Evolutionary conservation across 805 yeast species (phyloP), one percentile per base, ranked within the genome.

Genomic region (Barnettozyma wickerhamii): DNA sequence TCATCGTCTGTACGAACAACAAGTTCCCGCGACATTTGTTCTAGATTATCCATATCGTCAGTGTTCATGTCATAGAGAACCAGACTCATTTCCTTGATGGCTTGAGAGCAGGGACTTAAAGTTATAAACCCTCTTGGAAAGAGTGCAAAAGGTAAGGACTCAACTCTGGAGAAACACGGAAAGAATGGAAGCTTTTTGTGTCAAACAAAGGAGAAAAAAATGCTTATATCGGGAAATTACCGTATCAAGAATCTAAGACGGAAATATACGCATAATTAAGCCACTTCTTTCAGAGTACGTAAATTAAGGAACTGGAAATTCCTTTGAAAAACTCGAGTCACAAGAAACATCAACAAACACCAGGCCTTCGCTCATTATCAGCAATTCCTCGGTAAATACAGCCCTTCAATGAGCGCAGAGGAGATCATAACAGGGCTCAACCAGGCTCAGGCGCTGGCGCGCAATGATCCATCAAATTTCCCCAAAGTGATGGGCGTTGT

Each of bases 381-480:
- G n/a, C 23, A 14, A 14, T 19, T 19, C 6, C 19, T 12, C n/a
- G n/a, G n/a, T n/a, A n/a, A n/a, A n/a, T n/a, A n/a, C n/a, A 26
- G 15, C 14, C 24, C 14, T 7, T n/a, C 14, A 19, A 45, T 46
- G 49, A 40, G 41, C 17, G 30, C 47, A 9, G 38, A 46, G 15
- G 39, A 33, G 26, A 33, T 41, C 19, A 19, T 45, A 7, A 34
- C 38, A 20, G 47, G 43, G 10, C 38, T 44, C 2, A 30, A 31
- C 3, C 57, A 54, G 45, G 55, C 56, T 2, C 45, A 51, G 3
- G 33, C 29, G 7, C 37, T 46, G 34, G 45, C 35, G 1, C 37
- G 27, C 7, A 7, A 38, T 10, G 46, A 47, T 24, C 56, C 59
- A 2, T 24, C 37, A 10, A 35, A 40, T 10, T 47, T 52, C 24